These are phyloP conservation scores for Micractinium sp. DNA, from an alignment of 139 green algal genomes.

Conservation along the genomic window DNA sequence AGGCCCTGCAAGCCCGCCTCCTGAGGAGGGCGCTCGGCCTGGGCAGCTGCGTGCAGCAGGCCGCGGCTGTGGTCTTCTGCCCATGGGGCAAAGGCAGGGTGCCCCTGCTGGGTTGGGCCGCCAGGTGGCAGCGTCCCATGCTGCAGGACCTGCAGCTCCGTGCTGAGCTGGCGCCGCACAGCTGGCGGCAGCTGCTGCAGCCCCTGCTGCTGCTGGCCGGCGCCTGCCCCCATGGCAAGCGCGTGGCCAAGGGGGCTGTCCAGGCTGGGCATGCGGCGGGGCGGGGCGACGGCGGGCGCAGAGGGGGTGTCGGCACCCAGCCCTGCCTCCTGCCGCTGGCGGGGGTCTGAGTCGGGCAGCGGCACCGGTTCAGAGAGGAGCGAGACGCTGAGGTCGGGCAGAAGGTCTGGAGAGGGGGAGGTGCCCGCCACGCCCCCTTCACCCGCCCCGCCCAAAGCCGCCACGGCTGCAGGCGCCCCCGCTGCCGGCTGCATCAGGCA, in stretches of 20 bases:
- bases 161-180: background rate
- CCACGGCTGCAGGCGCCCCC: background rate
- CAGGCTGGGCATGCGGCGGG: too few relatives aligned
- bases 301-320: too few relatives aligned
- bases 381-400: background rate
- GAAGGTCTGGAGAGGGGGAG: background rate
- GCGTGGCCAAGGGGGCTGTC: too few relatives aligned
- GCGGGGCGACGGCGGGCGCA: too few relatives aligned
- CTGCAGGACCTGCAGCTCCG: background rate
- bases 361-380: conserved; percentile 6
- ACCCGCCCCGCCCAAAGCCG: background rate
- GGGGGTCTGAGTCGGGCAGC: background rate
- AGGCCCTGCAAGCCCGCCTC: background rate
- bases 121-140: background rate
- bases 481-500: background rate
- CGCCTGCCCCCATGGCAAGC: too few relatives aligned
- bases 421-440: background rate
- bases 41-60: background rate
- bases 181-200: background rate
- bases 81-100: background rate
- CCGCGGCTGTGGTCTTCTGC: background rate
- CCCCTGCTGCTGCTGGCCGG: background rate
- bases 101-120: background rate
- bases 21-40: background rate
- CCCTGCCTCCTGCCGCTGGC: too few relatives aligned